Base-by-base conservation (phyloP, 192 early-diverging fungal genomes). In the Backusella australiensis region DNA sequence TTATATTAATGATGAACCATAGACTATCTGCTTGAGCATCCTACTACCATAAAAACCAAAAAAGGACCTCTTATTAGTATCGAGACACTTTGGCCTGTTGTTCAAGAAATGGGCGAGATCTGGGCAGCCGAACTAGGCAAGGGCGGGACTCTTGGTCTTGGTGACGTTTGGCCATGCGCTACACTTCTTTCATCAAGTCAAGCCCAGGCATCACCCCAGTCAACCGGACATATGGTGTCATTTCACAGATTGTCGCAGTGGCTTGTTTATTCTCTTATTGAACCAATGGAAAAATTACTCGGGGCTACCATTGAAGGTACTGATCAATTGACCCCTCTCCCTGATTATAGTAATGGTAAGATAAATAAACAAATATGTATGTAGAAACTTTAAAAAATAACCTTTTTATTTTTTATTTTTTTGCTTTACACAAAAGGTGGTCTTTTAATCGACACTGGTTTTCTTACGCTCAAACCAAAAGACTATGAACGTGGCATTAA, bases 221-320 rank as follows among this genome's bases (percentile, higher is more conserved):
- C 52, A 11, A 67, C 56, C 52, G 84, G 88, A 26, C 80, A 83
- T 56, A 84, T 93, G 71, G 90, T 96, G 32, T 80, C 93, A 9
- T 96, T 97, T 85, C 95, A 98, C 82, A 97, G 95, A 74, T 86
- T 97, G 53, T 94, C 95, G 4, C 97, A 98, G 82, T 98, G 97
- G 97, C 88, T 98, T 38, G 92, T 94, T 11, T 97, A 96, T 84
- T 96, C 95, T 0, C 83, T 97, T 56, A 90, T 96, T 78, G 97
- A 97, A 63, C 91, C 94, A 4, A 78, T 97, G 17, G 85, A 86
- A 59, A 87, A 85, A 14, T 34, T 85, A 34, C 35, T 84, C 15
- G 79, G 80, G 32, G 78, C 86, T 36, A 86, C 71, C 14, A 84
- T 94, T 72, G 82, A 83, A 35, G 92, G 91, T 23, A 83, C 89